Evolutionary conservation across 345 rosid species (phyloP).

Genomic region (Hibiscus tridactylites): DNA sequence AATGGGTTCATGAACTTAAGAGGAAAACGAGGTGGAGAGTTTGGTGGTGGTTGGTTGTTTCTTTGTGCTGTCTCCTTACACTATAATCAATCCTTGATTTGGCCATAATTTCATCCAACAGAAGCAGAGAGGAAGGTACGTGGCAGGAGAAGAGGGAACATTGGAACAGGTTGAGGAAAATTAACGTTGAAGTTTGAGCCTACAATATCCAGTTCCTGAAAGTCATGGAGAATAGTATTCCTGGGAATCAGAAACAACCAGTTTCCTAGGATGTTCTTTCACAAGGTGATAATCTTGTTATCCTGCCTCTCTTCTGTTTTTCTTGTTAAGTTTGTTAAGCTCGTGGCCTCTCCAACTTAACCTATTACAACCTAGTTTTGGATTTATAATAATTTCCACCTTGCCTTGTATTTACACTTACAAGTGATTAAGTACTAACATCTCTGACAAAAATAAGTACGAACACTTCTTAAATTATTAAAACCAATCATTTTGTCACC

Average conservation of each 20-base stretch:
- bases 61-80: not conserved
- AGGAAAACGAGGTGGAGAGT: not conserved
- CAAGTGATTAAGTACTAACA: too few relatives aligned
- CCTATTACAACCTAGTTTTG: too few relatives aligned
- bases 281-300: not conserved
- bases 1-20: slow-evolving; percentile 43
- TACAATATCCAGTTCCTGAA: not conserved
- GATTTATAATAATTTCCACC: too few relatives aligned
- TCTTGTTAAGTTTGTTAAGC: not conserved
- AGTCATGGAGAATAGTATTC: not conserved
- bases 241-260: not conserved
- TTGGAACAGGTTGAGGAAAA: not conserved
- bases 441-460: too few relatives aligned
- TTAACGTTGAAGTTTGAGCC: not conserved
- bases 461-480: too few relatives aligned
- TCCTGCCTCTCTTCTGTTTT: not conserved
- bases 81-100: too few relatives aligned
- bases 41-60: slow-evolving; percentile 1
- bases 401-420: too few relatives aligned
- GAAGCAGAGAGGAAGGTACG: not conserved
- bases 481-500: too few relatives aligned
- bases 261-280: not conserved
- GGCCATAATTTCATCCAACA: not conserved
- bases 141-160: not conserved
- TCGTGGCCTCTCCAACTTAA: not conserved